These are phyloP conservation scores for Tolypocladium capitatum DNA, from an alignment of 2,329 filamentous ascomycete species.

Conservation along the genomic window DNA sequence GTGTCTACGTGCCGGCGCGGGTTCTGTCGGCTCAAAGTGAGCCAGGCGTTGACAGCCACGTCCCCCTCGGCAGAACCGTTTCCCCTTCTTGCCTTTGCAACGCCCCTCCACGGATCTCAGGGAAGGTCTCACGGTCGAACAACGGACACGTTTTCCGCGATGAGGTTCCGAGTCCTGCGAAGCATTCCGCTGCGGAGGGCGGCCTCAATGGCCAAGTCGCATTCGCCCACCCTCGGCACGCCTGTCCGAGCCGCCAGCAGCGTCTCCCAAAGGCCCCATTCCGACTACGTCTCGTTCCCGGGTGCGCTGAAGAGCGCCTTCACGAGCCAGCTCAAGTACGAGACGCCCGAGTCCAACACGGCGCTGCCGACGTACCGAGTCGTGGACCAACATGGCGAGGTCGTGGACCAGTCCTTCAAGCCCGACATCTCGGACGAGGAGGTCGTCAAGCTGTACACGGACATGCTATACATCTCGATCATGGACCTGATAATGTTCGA, in stretches of 20 bases:
- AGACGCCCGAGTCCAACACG: conserved; percentile 55
- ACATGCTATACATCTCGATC: conserved; percentile 59
- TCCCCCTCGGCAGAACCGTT: background rate
- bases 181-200: conserved; percentile 15
- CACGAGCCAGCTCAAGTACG: conserved; percentile 65
- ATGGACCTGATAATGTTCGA: conserved; percentile 99
- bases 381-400: conserved; percentile 74
- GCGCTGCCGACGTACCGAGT: conserved; percentile 86
- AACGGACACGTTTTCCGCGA: conserved; percentile 6
- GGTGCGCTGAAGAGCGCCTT: conserved; percentile 95
- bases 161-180: conserved; percentile 21
- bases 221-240: conserved; percentile 9
- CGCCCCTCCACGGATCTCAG: background rate
- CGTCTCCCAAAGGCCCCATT: conserved; percentile 42
- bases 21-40: conserved; percentile 21
- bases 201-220: conserved; percentile 8
- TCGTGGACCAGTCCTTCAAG: conserved; percentile 61
- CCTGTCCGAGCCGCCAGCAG: conserved; percentile 28
- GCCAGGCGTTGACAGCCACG: conserved; percentile 3
- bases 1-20: conserved; percentile 4
- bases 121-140: background rate
- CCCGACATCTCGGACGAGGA: conserved; percentile 55
- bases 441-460: conserved; percentile 46
- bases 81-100: background rate
- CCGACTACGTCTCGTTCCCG: conserved; percentile 59